Evolutionary conservation across 1,284 basidiomycete species (phyloP), one percentile per base, ranked within the genome.

Genomic region (Cutaneotrichosporon cutaneum): DNA sequence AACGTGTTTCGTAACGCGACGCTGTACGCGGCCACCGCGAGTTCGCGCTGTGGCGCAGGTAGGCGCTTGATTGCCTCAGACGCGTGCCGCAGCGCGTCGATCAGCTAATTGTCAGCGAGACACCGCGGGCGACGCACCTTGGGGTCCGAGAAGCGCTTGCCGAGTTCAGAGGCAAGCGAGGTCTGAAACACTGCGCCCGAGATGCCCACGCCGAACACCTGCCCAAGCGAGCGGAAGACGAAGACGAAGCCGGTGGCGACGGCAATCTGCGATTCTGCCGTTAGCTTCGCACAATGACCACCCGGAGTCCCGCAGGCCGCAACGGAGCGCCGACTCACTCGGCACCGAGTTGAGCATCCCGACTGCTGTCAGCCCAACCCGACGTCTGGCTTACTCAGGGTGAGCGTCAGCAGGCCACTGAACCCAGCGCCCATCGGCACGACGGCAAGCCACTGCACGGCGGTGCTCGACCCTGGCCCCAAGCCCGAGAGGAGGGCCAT

Each of bases 391-490:
- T n/a, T 44, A 70, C 69, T 63, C 16, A 70, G 44, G 0, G 68
- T 72, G 27, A 71, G 35, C 0, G 64, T 68, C 21, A 72, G 50
- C 4, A 70, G 56, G 7, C 69, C 66, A n/a, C 67, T 66, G 53
- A 71, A 71, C 1, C 71, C 71, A 0, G 62, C 59, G 21, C 70
- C 69, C 69, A 71, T 72, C 14, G 68, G 68, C n/a, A 70, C 30
- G 13, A 71, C 68, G 32, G 54, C 39, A 11, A 48, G 22, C 47
- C 22, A 48, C 26, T 27, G 47, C 47, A 48, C n/a, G 5, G 21
- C 44, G n/a, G 44, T 22, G 8, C 44, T 8, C n/a, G 44, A 45
- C 44, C 22, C 44, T 2, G n/a, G 22, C 4, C 44, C 44, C n/a
- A 22, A 45, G 11, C 16, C 35, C 8, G 61, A 30, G 26, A 72